Base-by-base conservation (phyloP, 345 rosid species). In the Acer saccharum region DNA sequence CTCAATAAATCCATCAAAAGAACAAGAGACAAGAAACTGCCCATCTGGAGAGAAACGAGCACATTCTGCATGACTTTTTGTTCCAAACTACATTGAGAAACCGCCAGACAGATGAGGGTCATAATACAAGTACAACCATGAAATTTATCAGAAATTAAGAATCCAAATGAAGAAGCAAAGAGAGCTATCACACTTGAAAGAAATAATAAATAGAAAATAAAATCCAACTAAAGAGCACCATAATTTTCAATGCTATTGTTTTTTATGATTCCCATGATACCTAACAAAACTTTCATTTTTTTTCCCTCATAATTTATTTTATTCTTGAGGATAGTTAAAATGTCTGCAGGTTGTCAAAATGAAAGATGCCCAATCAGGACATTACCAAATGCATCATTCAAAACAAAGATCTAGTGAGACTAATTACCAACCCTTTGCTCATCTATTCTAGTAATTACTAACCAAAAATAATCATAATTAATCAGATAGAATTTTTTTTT, bases 1-100 rank as follows among this genome's bases (percentile, higher is more conserved):
- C 97, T 96, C 98, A 81, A 96, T 89, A 86, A 94, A 94, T 61
- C 99, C 99, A 87, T 96, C 99, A 74, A 96, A 94, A 66, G 99
- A 96, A 69, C 89, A 90, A 76, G 98, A 94, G 75, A 90, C 97
- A 74, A 96, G 98, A 82, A 92, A 96, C 80, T 96, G 99, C 68
- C 99, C 99, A 81, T 96, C 99, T 69, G 97, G 98, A 65, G 99
- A 96, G 82, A 96, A 94, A 75, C 91, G 84, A 76, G 98, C 94
- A 73, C 92, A 91, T 88, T 96, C 99, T n/a, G 97, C 98, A 80
- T 94, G 97, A 81, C 93, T 94, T 86, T 94, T 96, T 67, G 92
- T 84, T 74, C 97, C 99, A 87, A 96, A 96, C 97, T 96, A 89
- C 85, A 90, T 46, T 72, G 76, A 35, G 69, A 77, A 44, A 81